A percentile compares a stretch with the other conserved stretches of the same genome.
phyloP scores from a whole-genome alignment of 2,329 filamentous ascomycete species.

The Claviceps sp. region DNA sequence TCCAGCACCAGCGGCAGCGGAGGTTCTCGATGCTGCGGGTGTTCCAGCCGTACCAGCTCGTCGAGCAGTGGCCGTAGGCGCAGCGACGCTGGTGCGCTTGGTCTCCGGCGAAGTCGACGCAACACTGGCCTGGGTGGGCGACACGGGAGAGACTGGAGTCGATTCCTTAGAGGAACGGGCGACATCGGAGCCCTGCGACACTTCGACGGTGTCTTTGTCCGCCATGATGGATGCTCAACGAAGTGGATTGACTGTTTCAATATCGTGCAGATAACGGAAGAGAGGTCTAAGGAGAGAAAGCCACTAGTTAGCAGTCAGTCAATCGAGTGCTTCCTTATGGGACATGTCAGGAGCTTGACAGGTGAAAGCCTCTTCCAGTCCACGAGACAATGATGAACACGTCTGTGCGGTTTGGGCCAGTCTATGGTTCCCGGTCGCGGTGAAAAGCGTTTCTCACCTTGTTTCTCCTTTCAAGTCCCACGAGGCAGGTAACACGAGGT shows the following conservation, averaged over 20 bases:
- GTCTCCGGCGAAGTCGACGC: slow-evolving; percentile 15
- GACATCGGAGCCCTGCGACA: slow-evolving; percentile 29
- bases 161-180: slow-evolving; percentile 14
- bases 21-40: slow-evolving; percentile 11
- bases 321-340: background rate
- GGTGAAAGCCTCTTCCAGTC: background rate
- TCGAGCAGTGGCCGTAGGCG: slow-evolving; percentile 22
- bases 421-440: background rate
- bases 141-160: slow-evolving; percentile 17
- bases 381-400: background rate
- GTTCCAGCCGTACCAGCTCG: slow-evolving; percentile 17
- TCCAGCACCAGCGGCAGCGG: slow-evolving; percentile 1
- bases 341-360: background rate
- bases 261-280: background rate
- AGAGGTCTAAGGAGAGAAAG: background rate
- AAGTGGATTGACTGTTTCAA: background rate
- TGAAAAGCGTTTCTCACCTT: slow-evolving; percentile 2
- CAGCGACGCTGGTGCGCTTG: slow-evolving; percentile 24
- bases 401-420: background rate
- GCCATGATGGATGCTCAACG: slow-evolving; percentile 24
- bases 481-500: slow-evolving; percentile 1
- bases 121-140: background rate
- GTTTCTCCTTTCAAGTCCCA: slow-evolving; percentile 1
- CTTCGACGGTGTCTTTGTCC: slow-evolving; percentile 33
- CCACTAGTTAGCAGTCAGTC: background rate